phyloP scores from a whole-genome alignment of 305 asterid species.

The Solanum hybrid region DNA sequence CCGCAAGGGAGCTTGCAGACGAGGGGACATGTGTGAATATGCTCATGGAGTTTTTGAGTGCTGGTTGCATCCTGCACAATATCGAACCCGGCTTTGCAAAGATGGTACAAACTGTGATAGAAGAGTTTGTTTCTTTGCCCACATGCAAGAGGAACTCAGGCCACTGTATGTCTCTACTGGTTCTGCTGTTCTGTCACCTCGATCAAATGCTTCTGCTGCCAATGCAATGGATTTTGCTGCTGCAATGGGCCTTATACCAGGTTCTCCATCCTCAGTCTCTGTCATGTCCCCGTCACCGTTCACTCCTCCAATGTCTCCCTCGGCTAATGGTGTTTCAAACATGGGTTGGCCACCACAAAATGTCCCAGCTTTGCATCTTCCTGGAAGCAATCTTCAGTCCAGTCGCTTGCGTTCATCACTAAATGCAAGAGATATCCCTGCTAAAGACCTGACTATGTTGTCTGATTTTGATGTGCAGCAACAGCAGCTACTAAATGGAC shows the following conservation, averaged over 20 bases:
- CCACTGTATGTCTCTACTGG: slow-evolving; percentile 75
- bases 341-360: slow-evolving; percentile 53
- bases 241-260: slow-evolving; percentile 47
- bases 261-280: slow-evolving; percentile 58
- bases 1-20: slow-evolving; percentile 67
- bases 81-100: slow-evolving; percentile 67
- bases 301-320: slow-evolving; percentile 49
- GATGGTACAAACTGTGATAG: slow-evolving; percentile 68
- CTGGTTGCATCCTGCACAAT: slow-evolving; percentile 92
- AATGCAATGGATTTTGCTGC: slow-evolving; percentile 66
- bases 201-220: slow-evolving; percentile 43
- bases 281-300: slow-evolving; percentile 55
- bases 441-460: slow-evolving; percentile 30
- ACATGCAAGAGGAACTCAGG: slow-evolving; percentile 63
- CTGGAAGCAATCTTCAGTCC: slow-evolving; percentile 74
- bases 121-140: slow-evolving; percentile 80
- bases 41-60: slow-evolving; percentile 90
- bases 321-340: slow-evolving; percentile 41
- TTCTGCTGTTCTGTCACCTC: slow-evolving; percentile 72
- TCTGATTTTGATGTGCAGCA: slow-evolving; percentile 56
- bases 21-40: slow-evolving; percentile 86
- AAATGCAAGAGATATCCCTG: slow-evolving; percentile 59
- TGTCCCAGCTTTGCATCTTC: slow-evolving; percentile 59
- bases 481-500: slow-evolving; percentile 32
- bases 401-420: slow-evolving; percentile 73